phyloP scores from a whole-genome alignment of 352 stramenopile species.

The Phytophthora europaea region DNA sequence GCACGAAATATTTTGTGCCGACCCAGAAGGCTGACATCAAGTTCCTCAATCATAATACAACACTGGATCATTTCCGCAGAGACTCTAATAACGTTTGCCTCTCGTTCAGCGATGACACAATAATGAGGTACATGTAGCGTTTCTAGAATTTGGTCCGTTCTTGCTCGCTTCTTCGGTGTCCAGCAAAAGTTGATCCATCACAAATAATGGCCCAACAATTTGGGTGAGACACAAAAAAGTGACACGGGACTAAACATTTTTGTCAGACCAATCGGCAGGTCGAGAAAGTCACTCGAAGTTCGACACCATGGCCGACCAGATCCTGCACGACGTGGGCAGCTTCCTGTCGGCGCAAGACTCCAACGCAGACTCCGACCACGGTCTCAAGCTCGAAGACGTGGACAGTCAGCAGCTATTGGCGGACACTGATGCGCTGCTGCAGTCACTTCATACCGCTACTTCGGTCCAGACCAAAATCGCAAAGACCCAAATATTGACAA shows the following conservation, averaged over 20 bases:
- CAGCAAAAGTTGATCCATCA: no score
- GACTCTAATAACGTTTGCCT: no score
- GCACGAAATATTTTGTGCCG: no score
- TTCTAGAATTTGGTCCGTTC: no score
- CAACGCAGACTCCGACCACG: neutral
- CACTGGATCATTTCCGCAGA: no score
- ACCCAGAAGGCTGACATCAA: no score
- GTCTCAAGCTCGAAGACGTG: conserved; percentile 24
- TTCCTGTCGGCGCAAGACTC: conserved; percentile 15
- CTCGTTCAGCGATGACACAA: no score
- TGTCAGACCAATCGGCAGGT: neutral
- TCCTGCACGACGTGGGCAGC: conserved; percentile 8
- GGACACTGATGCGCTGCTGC: conserved; percentile 27
- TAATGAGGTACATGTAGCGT: no score
- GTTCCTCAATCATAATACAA: no score
- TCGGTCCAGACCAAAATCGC: neutral
- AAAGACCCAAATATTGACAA: neutral
- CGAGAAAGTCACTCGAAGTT: neutral
- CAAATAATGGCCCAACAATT: neutral
- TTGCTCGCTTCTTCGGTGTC: no score
- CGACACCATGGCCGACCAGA: conserved; percentile 9
- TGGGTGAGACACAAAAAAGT: neutral
- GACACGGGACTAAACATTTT: neutral
- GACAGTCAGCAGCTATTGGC: conserved; percentile 29
- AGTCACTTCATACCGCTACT: conserved; percentile 8